A percentile compares a stretch with the other conserved stretches of the same genome.
These are phyloP conservation scores for Trifolium fragiferum DNA, from an alignment of 306 rosid species.

Conservation along the genomic window DNA sequence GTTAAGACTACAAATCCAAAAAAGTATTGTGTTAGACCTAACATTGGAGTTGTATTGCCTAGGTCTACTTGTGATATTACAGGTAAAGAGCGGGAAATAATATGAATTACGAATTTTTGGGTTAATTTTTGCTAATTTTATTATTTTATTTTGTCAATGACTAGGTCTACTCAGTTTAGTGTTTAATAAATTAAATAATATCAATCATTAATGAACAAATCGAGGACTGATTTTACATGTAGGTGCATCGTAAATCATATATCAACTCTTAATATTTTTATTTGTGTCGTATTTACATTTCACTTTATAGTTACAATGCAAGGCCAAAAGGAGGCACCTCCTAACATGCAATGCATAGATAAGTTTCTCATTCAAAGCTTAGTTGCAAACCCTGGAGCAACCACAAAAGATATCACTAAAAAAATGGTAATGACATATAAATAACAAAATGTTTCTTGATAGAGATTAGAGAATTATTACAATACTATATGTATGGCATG, in stretches of 20 bases:
- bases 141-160: no score
- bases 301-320: conserved; percentile 79
- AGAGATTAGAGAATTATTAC: background rate
- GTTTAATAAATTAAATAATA: no score
- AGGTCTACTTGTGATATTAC: conserved; percentile 76
- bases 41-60: conserved; percentile 83
- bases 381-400: conserved; percentile 57
- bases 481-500: background rate
- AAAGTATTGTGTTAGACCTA: conserved; percentile 92
- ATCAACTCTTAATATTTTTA: no score
- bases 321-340: conserved; percentile 77
- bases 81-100: conserved; percentile 38
- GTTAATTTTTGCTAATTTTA: no score
- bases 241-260: no score
- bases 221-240: no score
- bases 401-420: conserved; percentile 62
- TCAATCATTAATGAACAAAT: no score
- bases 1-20: conserved; percentile 89
- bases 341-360: conserved; percentile 86
- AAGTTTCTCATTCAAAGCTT: conserved; percentile 85
- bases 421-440: conserved; percentile 59
- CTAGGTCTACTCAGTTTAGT: background rate
- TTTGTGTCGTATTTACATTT: conserved; percentile 10
- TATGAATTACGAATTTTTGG: no score
- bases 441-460: background rate